Evolutionary conservation across 73 alveolate genomes (phyloP).

Genomic region (Tetrahymena thermophila): DNA sequence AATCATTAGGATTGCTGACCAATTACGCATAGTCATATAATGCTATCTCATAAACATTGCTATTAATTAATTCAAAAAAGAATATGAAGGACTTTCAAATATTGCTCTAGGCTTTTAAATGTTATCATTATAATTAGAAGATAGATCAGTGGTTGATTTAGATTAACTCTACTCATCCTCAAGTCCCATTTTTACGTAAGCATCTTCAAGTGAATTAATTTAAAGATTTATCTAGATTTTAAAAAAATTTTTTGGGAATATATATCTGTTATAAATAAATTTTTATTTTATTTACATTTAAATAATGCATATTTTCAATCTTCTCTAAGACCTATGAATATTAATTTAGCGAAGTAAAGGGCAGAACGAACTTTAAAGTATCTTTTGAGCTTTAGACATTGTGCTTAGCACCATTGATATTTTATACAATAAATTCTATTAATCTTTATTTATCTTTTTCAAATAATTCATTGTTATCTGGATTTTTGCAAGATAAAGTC

Average conservation of each 20-base stretch:
- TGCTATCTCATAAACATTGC: not conserved
- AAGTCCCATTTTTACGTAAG: slow-evolving; percentile 76
- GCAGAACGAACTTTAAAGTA: not conserved
- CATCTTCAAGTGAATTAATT: slow-evolving; percentile 96
- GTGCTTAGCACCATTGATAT: not conserved
- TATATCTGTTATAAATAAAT: not conserved
- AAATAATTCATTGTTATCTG: not conserved
- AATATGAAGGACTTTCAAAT: not conserved
- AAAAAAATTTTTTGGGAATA: not conserved
- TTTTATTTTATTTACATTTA: not conserved
- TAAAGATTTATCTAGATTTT: slow-evolving; percentile 18
- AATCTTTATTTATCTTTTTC: not conserved
- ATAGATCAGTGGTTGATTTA: not conserved
- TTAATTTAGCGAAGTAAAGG: not conserved
- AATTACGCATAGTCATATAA: not conserved
- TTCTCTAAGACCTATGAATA: not conserved
- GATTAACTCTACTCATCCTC: slow-evolving; percentile 15
- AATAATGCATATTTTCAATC: not conserved
- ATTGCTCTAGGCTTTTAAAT: not conserved
- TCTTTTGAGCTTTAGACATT: not conserved
- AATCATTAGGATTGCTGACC: not conserved
- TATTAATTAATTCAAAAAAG: not conserved
- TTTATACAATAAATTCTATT: not conserved
- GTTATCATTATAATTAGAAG: not conserved
- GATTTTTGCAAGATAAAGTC: not conserved